Base-by-base conservation (phyloP, 352 stramenopile species). In the Pythium insidiosum region DNA sequence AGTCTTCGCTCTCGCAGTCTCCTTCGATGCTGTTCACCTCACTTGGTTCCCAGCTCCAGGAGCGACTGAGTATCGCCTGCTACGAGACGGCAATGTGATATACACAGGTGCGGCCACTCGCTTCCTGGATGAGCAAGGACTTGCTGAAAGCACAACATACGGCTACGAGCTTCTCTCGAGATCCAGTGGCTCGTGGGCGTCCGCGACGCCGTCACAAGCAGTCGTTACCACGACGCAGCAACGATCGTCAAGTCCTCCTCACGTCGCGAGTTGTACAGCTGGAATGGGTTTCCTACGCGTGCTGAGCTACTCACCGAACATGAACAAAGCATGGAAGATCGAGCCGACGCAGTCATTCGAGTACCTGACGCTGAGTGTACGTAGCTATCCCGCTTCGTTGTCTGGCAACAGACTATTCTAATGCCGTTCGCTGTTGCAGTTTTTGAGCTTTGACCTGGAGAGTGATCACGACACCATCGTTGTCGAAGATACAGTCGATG, bases 401-500 rank as follows among this genome's bases (percentile, higher is more conserved):
- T 21, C 6, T 43, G 5, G 31, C 26, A n/a, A n/a, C n/a, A n/a
- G n/a, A n/a, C n/a, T n/a, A n/a, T n/a, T 37, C 41, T 29, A 33
- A 19, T 38, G 4, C 24, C 13, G 26, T 35, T 23, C 55, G 19
- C 43, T 30, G 34, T 47, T 42, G 3, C 44, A 76, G 62, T 59
- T 77, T 26, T 47, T 39, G 0, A 45, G 9, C 0, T 88, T 88
- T 38, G 61, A 79, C 23, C 61, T 84, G 2, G 75, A 88, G 39
- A 86, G 75, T 24, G 68, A 88, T 31, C 73, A 88, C 34, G 75
- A 88, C 40, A 47, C 48, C 0, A 31, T 88, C 12, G 54, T 56
- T n/a, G 64, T 88, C n/a, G 43, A 63, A 16, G 56, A 68, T 12
- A 29, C 30, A 3, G 25, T 34, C 5, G 63, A 72, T 6, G n/a